Base-by-base conservation (phyloP, 148 eudicot species). In the Cornus kousa region DNA sequence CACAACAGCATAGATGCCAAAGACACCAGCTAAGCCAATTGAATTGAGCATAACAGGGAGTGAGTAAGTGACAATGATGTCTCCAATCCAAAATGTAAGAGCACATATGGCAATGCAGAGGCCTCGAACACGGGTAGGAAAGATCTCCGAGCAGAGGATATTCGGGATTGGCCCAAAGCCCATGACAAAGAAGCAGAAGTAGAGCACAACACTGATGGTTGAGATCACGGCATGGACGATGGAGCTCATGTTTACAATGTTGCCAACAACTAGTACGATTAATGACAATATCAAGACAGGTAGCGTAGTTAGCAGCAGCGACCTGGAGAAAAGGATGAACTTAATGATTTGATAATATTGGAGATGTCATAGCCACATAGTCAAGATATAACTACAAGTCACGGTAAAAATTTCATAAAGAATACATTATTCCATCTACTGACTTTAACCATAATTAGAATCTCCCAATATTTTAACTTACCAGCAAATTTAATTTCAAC, bases 91-190 rank as follows among this genome's bases (percentile, higher is more conserved):
- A 67, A 89, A 93, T 71, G 97, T 91, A 20, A 93, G 93, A 32
- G 97, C 91, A 65, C 93, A 89, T 65, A 93, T 87, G n/a, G 97
- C 97, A 20, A 93, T 93, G 85, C 97, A 93, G n/a, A 93, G 75
- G 43, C 97, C 97, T 46, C 97, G 89, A 68, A 89, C 95, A 33
- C 93, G 86, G 9, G 97, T 93, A 2, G 97, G 97, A 73, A 93
- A 93, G 80, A 93, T 93, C 72, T 93, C 97, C 0, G 95, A 74
- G 82, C 97, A 93, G n/a, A 93, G 89, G 74, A 91, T 93, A 80
- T 91, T 93, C 24, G 97, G 97, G 67, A 93, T 83, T 22, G 97
- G 97, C 2, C 97, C 97, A 32, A 90, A 93, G 37, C 97, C 97
- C 95, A 90, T 93, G 62, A 91, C 97, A 50, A 93, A 93, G 84